Evolutionary conservation across 148 eudicot genomes (phyloP).

Genomic region (Dianthus caryophyllus): DNA sequence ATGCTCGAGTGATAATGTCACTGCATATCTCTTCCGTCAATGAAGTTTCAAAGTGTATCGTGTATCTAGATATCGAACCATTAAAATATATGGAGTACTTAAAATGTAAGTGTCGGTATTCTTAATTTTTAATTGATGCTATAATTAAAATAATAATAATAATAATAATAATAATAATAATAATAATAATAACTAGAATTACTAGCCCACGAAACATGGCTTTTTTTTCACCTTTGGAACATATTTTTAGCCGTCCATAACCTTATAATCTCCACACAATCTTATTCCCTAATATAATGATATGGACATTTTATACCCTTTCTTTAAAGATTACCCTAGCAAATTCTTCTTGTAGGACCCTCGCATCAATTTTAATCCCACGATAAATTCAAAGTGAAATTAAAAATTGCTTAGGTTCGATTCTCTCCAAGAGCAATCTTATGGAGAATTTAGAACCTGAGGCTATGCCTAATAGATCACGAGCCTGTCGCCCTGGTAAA

Average conservation of each 20-base stretch:
- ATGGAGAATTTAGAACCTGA: too few species aligned
- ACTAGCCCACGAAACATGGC: constrained; percentile 6
- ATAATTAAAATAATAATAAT: too few species aligned
- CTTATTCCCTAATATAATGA: constrained; percentile 6
- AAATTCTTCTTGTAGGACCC: not conserved
- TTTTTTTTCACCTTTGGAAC: not conserved
- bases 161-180: not conserved
- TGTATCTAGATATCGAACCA: constrained; percentile 1
- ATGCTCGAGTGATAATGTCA: not conserved
- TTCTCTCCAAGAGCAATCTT: too few species aligned
- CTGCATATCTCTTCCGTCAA: not conserved
- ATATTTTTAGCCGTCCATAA: constrained; percentile 15
- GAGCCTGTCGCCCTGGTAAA: too few species aligned
- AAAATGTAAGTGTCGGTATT: constrained; percentile 1
- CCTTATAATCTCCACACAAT: constrained; percentile 1
- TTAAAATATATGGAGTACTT: not conserved
- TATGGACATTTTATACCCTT: constrained; percentile 10
- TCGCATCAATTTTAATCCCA: too few species aligned
- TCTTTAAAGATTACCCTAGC: not conserved
- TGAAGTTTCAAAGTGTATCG: not conserved
- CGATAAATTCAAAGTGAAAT: too few species aligned
- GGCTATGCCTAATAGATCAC: too few species aligned
- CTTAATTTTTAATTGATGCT: not conserved
- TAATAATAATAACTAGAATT: not conserved
- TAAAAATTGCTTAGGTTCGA: too few species aligned